Evolutionary conservation across 768 basidiomycete genomes (phyloP).

Genomic region (Daedaleopsis nitida): DNA sequence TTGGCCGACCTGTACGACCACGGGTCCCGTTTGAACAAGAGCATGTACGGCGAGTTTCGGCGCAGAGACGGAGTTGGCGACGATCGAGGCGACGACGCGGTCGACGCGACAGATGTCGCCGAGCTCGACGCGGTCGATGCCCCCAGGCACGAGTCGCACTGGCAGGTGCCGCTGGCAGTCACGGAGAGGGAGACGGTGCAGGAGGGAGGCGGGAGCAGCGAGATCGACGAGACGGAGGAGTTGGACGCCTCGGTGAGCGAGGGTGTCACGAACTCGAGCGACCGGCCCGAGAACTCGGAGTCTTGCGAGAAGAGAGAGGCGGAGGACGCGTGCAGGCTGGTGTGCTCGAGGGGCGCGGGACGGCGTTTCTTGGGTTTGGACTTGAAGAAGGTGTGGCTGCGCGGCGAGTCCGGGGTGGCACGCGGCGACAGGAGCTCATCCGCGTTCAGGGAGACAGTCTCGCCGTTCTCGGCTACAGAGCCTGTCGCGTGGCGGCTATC

Average conservation of each 20-base stretch:
- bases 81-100: background rate
- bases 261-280: constrained; percentile 11
- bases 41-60: background rate
- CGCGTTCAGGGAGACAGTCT: background rate
- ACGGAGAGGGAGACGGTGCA: background rate
- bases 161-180: background rate
- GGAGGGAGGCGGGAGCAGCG: constrained; percentile 10
- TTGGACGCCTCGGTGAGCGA: constrained; percentile 11
- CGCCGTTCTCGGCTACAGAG: constrained; percentile 1
- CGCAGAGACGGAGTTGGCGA: background rate
- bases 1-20: constrained; percentile 17
- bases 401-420: constrained; percentile 13
- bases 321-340: constrained; percentile 15
- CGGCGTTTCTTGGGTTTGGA: constrained; percentile 4
- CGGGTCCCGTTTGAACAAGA: constrained; percentile 5
- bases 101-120: background rate
- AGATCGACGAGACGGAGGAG: constrained; percentile 17
- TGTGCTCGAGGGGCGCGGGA: background rate
- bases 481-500: background rate
- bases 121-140: background rate
- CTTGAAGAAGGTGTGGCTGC: constrained; percentile 16
- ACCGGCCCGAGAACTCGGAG: constrained; percentile 4
- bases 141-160: constrained; percentile 1
- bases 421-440: constrained; percentile 24
- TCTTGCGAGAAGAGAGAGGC: background rate